phyloP scores from a whole-genome alignment of 805 yeast species.

The Teunomyces lycoperdinae region DNA sequence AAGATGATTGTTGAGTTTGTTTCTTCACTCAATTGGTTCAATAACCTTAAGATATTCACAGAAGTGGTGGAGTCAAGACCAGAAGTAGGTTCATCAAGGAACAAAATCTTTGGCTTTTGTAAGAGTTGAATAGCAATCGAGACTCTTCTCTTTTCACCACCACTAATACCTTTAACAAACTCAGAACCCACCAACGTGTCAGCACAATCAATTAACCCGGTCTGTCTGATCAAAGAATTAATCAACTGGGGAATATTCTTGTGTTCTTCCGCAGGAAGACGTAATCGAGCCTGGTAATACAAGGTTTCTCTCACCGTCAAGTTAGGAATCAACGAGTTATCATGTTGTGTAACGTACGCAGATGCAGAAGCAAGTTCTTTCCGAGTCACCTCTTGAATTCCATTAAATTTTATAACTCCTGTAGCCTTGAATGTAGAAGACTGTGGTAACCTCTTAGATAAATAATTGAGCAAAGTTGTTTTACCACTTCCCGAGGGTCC shows the following conservation, averaged over 20 bases:
- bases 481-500: constrained; percentile 85
- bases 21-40: constrained; percentile 52
- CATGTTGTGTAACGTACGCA: constrained; percentile 82
- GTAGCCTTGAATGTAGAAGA: constrained; percentile 17
- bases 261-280: constrained; percentile 48
- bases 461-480: constrained; percentile 59
- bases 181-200: constrained; percentile 53
- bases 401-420: constrained; percentile 29
- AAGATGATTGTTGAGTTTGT: constrained; percentile 65
- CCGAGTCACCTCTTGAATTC: constrained; percentile 20
- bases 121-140: constrained; percentile 78
- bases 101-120: constrained; percentile 65
- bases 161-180: constrained; percentile 39
- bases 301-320: constrained; percentile 79
- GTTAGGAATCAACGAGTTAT: constrained; percentile 64
- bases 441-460: constrained; percentile 54
- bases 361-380: constrained; percentile 36
- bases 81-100: constrained; percentile 87
- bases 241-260: constrained; percentile 46
- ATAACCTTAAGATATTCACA: constrained; percentile 57
- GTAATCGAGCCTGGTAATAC: constrained; percentile 63
- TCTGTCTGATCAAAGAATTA: constrained; percentile 56
- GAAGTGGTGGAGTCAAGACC: constrained; percentile 84
- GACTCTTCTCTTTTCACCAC: constrained; percentile 72
- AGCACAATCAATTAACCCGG: constrained; percentile 74